phyloP scores from a whole-genome alignment of 1,284 basidiomycete genomes.

The Fomitopsis schrenkii region DNA sequence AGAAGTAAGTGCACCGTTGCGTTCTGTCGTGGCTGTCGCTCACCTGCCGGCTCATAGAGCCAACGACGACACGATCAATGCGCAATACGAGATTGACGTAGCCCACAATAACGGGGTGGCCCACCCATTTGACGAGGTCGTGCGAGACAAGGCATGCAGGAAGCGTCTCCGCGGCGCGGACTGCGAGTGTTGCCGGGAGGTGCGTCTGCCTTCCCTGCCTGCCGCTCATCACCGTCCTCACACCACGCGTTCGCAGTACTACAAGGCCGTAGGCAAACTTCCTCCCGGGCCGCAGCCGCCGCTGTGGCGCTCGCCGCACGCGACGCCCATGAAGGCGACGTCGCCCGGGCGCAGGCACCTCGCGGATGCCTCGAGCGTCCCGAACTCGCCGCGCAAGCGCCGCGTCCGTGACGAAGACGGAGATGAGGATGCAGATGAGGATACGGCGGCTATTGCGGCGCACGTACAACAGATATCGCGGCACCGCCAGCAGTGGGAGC shows the following conservation, averaged over 20 bases:
- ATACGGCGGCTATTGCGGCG: conserved; percentile 31
- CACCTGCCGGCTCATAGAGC: conserved; percentile 3
- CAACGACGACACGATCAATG: conserved; percentile 42
- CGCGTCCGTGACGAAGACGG: conserved; percentile 1
- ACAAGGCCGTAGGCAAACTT: conserved; percentile 68
- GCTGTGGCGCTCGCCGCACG: conserved; percentile 59
- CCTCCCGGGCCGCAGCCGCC: conserved; percentile 62
- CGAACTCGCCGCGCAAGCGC: neutral
- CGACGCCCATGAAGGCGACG: conserved; percentile 12
- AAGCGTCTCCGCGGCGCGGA: conserved; percentile 70
- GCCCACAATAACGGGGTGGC: conserved; percentile 59
- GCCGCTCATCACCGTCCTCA: neutral
- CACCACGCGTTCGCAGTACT: conserved; percentile 54
- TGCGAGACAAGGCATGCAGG: conserved; percentile 64
- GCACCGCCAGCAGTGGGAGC: conserved; percentile 72
- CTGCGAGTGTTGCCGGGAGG: conserved; percentile 83
- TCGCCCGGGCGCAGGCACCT: conserved; percentile 28
- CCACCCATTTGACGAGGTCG: conserved; percentile 75
- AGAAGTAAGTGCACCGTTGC: conserved; percentile 9
- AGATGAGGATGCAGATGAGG: conserved; percentile 3
- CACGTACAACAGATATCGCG: conserved; percentile 78
- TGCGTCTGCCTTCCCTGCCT: conserved; percentile 35
- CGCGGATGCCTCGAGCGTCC: neutral
- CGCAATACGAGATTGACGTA: conserved; percentile 65
- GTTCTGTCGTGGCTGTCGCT: neutral